Conservation (phyloP, 345 rosid genomes). For the Arabidopsis arenosa region DNA sequence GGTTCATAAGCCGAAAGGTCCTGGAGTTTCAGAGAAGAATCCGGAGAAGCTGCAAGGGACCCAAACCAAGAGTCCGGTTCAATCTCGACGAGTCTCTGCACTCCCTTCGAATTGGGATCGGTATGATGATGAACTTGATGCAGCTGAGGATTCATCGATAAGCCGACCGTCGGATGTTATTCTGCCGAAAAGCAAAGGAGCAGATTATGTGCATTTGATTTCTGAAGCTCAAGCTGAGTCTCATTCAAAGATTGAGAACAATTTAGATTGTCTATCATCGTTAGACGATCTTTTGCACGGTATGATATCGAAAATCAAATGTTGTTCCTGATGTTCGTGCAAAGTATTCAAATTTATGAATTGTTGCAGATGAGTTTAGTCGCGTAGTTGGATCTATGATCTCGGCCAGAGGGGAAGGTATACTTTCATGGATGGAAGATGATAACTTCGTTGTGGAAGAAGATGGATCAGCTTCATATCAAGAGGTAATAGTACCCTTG, state of each 20-base stretch:
- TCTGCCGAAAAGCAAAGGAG: conserved; percentile 83
- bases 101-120: conserved; percentile 86
- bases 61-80: conserved; percentile 48
- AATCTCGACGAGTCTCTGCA: conserved; percentile 46
- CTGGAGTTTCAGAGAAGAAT: conserved; percentile 26
- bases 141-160: conserved; percentile 22
- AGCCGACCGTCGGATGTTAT: conserved; percentile 44
- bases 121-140: conserved; percentile 58
- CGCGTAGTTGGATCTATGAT: conserved; percentile 64
- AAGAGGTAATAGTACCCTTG: conserved; percentile 55
- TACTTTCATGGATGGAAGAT: conserved; percentile 71
- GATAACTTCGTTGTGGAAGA: conserved; percentile 68
- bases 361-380: conserved; percentile 59
- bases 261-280: conserved; percentile 49
- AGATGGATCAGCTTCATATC: conserved; percentile 53
- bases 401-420: conserved; percentile 70
- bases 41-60: conserved; percentile 48
- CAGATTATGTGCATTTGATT: conserved; percentile 67
- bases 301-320: conserved; percentile 22
- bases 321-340: neutral
- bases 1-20: conserved; percentile 51
- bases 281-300: conserved; percentile 68
- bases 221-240: conserved; percentile 74
- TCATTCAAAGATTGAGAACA: conserved; percentile 46
- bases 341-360: neutral